These are phyloP conservation scores for Phytophthora podocarpi DNA, from an alignment of 352 stramenopile species.

Conservation along the genomic window DNA sequence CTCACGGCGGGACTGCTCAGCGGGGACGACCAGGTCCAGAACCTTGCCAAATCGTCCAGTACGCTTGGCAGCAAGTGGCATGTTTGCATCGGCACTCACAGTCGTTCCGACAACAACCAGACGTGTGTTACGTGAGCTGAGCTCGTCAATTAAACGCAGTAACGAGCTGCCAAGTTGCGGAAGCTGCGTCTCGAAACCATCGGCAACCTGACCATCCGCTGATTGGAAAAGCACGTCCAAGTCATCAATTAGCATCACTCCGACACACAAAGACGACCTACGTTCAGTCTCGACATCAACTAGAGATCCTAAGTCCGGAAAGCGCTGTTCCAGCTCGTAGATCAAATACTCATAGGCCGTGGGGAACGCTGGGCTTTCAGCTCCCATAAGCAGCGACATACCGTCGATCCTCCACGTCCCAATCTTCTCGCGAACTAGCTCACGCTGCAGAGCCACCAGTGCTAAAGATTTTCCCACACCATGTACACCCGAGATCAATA, in stretches of 20 bases:
- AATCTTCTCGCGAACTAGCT: slow-evolving; percentile 31
- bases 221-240: slow-evolving; percentile 69
- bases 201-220: slow-evolving; percentile 35
- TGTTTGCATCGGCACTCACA: slow-evolving; percentile 33
- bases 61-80: slow-evolving; percentile 55
- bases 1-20: slow-evolving; percentile 51
- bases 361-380: slow-evolving; percentile 45
- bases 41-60: slow-evolving; percentile 60
- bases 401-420: slow-evolving; percentile 31
- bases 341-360: slow-evolving; percentile 67
- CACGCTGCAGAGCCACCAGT: slow-evolving; percentile 35
- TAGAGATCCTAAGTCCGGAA: slow-evolving; percentile 29
- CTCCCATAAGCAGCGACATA: slow-evolving; percentile 64
- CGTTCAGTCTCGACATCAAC: neutral
- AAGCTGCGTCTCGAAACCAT: slow-evolving; percentile 37
- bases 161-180: slow-evolving; percentile 65
- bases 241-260: slow-evolving; percentile 75
- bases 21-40: slow-evolving; percentile 69
- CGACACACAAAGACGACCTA: slow-evolving; percentile 12
- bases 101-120: slow-evolving; percentile 64
- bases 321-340: slow-evolving; percentile 40
- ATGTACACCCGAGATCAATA: slow-evolving; percentile 53
- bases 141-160: slow-evolving; percentile 60
- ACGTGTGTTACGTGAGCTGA: slow-evolving; percentile 30
- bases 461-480: slow-evolving; percentile 73